These are phyloP conservation scores for Naegleria gruberi DNA, from an alignment of 208 protist genomes.

Conservation along the genomic window DNA sequence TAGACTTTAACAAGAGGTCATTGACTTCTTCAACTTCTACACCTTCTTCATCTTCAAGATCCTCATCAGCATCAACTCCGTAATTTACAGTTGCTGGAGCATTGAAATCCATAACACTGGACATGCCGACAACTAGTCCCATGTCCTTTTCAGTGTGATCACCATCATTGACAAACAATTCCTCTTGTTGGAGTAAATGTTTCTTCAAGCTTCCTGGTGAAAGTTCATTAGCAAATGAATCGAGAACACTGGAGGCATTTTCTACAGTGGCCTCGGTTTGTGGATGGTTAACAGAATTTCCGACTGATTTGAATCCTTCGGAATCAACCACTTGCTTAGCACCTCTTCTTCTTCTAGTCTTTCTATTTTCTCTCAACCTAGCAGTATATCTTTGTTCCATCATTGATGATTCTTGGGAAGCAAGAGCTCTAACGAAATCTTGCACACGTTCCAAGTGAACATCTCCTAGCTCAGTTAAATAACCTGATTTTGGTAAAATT, in stretches of 20 bases:
- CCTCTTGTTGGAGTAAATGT: not conserved
- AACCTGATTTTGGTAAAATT: slow-evolving; percentile 44
- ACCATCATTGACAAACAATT: not conserved
- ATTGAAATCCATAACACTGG: not conserved
- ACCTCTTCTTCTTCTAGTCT: not conserved
- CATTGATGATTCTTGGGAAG: slow-evolving; percentile 45
- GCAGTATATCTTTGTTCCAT: slow-evolving; percentile 27
- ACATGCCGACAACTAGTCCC: not conserved
- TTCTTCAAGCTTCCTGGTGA: not conserved
- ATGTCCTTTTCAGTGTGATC: not conserved
- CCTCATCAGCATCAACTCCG: not conserved
- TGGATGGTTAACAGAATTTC: too few relatives aligned
- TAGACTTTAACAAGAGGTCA: not conserved
- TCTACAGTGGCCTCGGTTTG: too few relatives aligned
- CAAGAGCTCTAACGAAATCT: slow-evolving; percentile 34
- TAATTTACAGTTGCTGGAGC: not conserved
- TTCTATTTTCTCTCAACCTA: slow-evolving; percentile 22
- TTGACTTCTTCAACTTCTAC: not conserved
- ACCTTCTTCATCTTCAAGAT: not conserved
- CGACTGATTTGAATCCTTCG: not conserved
- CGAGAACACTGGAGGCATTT: not conserved
- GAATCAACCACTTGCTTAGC: not conserved
- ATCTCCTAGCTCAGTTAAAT: slow-evolving; percentile 53
- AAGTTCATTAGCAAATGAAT: not conserved
- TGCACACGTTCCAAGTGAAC: slow-evolving; percentile 31